Base-by-base conservation (phyloP, 495 filamentous ascomycete genomes). In the Penicillium soppii region DNA sequence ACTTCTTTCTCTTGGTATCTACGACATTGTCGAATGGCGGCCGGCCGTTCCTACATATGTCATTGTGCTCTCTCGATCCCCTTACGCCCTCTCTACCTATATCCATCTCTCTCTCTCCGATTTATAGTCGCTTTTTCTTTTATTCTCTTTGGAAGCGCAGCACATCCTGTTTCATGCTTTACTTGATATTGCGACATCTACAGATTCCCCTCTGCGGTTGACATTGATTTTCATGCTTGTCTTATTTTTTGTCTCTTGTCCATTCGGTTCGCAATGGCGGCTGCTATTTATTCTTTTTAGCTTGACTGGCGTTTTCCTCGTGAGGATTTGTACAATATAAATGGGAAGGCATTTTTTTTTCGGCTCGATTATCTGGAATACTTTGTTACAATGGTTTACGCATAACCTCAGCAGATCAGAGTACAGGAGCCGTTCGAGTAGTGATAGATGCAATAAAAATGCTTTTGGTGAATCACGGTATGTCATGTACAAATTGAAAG, bases 151-250 rank as follows among this genome's bases (percentile, higher is more conserved):
- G 45, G 23, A 43, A 58, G 46, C 36, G 36, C 42, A 17, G 27
- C 35, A 47, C 33, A 42, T 36, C 20, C 32, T 25, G 52, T 57
- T 21, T 33, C 33, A 43, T 43, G 57, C 37, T 54, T 47, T 59
- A 40, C 39, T 52, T 47, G 50, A 40, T 53, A 42, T 53, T 46
- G 23, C 50, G 25, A 45, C 43, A 50, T 35, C 36, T 60, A 43
- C 51, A 43, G 61, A 63, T 63, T 54, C 54, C 61, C 61, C 51
- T 50, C 48, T 54, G 47, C 50, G 48, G 51, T 53, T 61, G 19
- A 39, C 42, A 25, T 50, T 47, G 20, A 13, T 44, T 39, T 52
- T 26, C 50, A 47, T 63, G 41, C 47, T 43, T 40, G 39, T 43
- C 47, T 43, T 40, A 35, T 41, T 40, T 50, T 51, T 41, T 36